Evolutionary conservation across 257 asterid genomes (phyloP), one percentile per base, ranked within the genome.

Genomic region (Hygrophila difformis): DNA sequence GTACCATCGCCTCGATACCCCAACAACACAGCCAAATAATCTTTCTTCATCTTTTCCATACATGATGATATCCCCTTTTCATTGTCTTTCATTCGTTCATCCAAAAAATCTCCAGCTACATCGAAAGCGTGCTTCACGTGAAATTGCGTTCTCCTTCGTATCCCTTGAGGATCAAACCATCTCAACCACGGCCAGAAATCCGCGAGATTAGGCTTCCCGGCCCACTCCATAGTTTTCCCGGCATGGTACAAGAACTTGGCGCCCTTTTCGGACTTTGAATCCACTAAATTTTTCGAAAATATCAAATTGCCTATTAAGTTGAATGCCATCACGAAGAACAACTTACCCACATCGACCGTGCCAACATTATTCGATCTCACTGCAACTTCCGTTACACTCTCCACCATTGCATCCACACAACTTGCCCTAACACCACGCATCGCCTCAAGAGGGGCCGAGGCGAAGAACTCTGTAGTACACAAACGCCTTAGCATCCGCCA

Each of bases 11-110:
- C 84, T 0, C 60, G 59, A 42, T 74, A 78, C 12, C 56, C 73
- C 74, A 85, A 49, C 17, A 85, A 68, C 49, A 85, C 92, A 33
- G 82, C 94, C 67, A 85, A 57, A 39, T 75, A 85, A 59, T 85
- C 96, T 43, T 67, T 73, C 33, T 55, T 59, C 33, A 23, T 50
- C 53, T 51, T 61, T 18, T 29, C 7, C 45, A 0, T 15, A 3
- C n/a, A n/a, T n/a, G 1, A 5, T 0, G n/a, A 8, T 4, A 19
- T 16, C 4, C 26, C 35, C 20, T 42, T 53, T 31, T 59, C 42
- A 57, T 19, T 59, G 14, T 53, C 67, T 9, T 37, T 42, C 68
- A 64, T 64, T 60, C 91, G 74, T 67, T 81, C 88, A 48, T 50
- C 64, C 56, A 82, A 51, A 16, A 69, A 78, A 37, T 44, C 72